Evolutionary conservation across 345 rosid species (phyloP).

Genomic region (Nasturtium officinale): DNA sequence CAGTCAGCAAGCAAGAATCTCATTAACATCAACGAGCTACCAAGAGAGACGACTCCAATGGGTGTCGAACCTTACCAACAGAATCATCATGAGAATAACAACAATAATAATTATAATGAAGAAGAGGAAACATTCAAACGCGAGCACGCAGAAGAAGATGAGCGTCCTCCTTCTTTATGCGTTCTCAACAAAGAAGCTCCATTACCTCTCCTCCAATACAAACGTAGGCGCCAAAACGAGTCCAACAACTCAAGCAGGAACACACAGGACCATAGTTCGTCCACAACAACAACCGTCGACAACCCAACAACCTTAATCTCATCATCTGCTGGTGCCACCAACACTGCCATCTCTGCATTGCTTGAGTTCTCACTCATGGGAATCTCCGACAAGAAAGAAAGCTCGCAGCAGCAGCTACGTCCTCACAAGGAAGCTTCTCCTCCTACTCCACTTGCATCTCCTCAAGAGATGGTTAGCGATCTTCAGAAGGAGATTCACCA

Average conservation of each 20-base stretch:
- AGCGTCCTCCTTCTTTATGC: constrained; percentile 49
- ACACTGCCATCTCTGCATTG: constrained; percentile 72
- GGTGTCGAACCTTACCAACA: constrained; percentile 30
- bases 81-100: constrained; percentile 32
- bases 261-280: constrained; percentile 66
- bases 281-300: constrained; percentile 67
- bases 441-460: background rate
- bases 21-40: constrained; percentile 46
- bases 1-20: constrained; percentile 34
- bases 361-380: constrained; percentile 73
- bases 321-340: constrained; percentile 53
- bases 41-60: constrained; percentile 38
- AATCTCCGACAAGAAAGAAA: constrained; percentile 36
- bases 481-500: constrained; percentile 67
- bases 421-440: constrained; percentile 31
- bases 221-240: constrained; percentile 70
- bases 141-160: constrained; percentile 41
- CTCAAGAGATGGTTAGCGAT: constrained; percentile 46
- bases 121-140: constrained; percentile 32
- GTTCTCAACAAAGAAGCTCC: constrained; percentile 63
- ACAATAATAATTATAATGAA: constrained; percentile 20
- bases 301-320: constrained; percentile 48
- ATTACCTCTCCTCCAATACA: constrained; percentile 67
- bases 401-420: background rate
- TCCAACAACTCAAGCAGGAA: constrained; percentile 57